Base-by-base conservation (phyloP, 2,329 filamentous ascomycete species). In the Colletotrichum caudatum region DNA sequence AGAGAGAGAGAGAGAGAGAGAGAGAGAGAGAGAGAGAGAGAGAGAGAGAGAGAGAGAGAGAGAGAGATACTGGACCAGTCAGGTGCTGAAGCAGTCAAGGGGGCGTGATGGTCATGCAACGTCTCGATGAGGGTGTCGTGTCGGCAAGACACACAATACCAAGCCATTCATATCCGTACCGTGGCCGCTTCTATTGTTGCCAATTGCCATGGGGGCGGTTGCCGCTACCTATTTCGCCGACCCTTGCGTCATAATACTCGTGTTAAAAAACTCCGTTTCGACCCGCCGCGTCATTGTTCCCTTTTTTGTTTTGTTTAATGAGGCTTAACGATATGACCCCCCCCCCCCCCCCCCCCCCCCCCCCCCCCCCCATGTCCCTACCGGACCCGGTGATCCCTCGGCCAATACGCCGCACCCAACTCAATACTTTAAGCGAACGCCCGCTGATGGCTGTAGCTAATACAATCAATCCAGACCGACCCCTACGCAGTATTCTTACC, bases 251-350 rank as follows among this genome's bases (percentile, higher is more conserved):
- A 54, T 44, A 68, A 33, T 39, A 51, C 14, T 39, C 51, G 35
- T 58, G 46, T 61, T 59, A 58, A 62, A 57, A 57, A 48, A 57
- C 61, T 71, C 68, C 68, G 58, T 68, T 37, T 50, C 58, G 53
- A 64, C 61, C 65, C 54, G 69, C 65, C 48, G 23, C 54, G 54
- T 64, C 65, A 64, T 71, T 46, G 44, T 46, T 48, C 23, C 48
- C 58, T 37, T n/a, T 56, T 62, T 58, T 64, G 65, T 57, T 56
- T 53, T 69, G 59, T 71, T 69, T 64, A 69, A 63, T 69, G 65
- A 71, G 65, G 11, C 59, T 41, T 60, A 44, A 60, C 54, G 23
- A 44, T 54, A 35, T 63, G 26, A 63, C 2, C 29, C 29, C 29
- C 29, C 3, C 18, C 16, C 8, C 50, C 53, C 41, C 59, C 59